Percentiles rank a stretch among this genome's conserved stretches.
Conservation (phyloP, 1,284 basidiomycete species). For the Malassezia cuniculi region DNA sequence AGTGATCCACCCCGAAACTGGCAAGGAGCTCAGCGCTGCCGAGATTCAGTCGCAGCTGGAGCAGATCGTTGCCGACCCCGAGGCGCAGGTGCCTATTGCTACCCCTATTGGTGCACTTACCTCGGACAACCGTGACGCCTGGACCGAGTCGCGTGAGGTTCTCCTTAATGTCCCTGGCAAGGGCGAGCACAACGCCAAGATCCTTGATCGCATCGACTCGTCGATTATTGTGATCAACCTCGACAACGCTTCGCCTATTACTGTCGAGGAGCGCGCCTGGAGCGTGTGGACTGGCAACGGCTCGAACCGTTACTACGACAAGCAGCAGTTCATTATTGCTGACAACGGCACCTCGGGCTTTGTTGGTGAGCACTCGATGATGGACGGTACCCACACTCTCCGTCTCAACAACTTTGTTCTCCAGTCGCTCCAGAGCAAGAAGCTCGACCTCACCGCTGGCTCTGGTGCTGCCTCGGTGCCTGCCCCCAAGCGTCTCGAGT, state of each 20-base stretch:
- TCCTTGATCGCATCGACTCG: slow-evolving; percentile 74
- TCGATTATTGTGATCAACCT: slow-evolving; percentile 76
- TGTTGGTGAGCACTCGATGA: slow-evolving; percentile 84
- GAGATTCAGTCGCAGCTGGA: slow-evolving; percentile 73
- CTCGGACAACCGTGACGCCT: slow-evolving; percentile 74
- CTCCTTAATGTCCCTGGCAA: slow-evolving; percentile 55
- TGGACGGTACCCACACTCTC: slow-evolving; percentile 91
- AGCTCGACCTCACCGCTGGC: slow-evolving; percentile 54
- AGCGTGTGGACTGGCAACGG: slow-evolving; percentile 82
- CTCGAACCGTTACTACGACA: slow-evolving; percentile 89
- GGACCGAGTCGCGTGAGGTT: slow-evolving; percentile 58
- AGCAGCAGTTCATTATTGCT: slow-evolving; percentile 61
- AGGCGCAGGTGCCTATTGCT: slow-evolving; percentile 52
- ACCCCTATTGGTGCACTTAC: slow-evolving; percentile 68
- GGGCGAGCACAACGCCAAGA: slow-evolving; percentile 53
- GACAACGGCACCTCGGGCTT: slow-evolving; percentile 90
- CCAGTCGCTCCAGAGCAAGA: slow-evolving; percentile 62
- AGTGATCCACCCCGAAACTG: slow-evolving; percentile 49
- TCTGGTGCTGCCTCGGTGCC: slow-evolving; percentile 51
- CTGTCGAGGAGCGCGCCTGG: slow-evolving; percentile 59
- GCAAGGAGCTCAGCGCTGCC: slow-evolving; percentile 57
- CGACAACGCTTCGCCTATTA: slow-evolving; percentile 66
- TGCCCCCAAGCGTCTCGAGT: slow-evolving; percentile 58
- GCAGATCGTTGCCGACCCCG: slow-evolving; percentile 59
- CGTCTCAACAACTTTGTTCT: slow-evolving; percentile 90